These are phyloP conservation scores for Paecilomyces sp. DNA, from an alignment of 2,329 filamentous ascomycete genomes.

Conservation along the genomic window DNA sequence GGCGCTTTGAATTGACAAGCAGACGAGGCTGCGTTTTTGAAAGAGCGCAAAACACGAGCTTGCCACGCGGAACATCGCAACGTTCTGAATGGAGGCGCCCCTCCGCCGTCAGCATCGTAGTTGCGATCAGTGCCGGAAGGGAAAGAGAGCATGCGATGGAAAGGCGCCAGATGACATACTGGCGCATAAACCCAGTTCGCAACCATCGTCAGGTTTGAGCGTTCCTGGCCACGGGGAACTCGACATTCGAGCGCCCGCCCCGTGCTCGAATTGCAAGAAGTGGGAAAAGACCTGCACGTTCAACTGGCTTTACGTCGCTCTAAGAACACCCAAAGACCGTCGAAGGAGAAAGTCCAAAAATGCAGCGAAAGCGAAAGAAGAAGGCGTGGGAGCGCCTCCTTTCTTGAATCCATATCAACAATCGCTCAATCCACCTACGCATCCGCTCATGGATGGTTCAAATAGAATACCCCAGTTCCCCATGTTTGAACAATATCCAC, in stretches of 20 bases:
- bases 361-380: neutral
- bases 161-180: slow-evolving; percentile 13
- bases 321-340: neutral
- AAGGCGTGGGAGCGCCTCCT: neutral
- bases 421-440: neutral
- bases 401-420: neutral
- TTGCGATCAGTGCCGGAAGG: slow-evolving; percentile 41
- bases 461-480: neutral
- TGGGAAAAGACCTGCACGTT: neutral
- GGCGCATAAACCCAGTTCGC: neutral
- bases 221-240: neutral
- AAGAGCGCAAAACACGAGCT: neutral
- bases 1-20: neutral
- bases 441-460: neutral
- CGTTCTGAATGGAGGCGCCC: neutral
- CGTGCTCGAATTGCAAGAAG: neutral
- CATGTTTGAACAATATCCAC: neutral
- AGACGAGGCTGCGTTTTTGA: neutral
- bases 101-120: slow-evolving; percentile 37
- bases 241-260: neutral
- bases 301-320: neutral
- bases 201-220: neutral
- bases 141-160: slow-evolving; percentile 40
- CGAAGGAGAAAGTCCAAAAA: neutral
- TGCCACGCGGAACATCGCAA: neutral